A percentile compares a stretch with the other conserved stretches of the same genome.
phyloP scores from a whole-genome alignment of 2,329 filamentous ascomycete genomes.

The Colletotrichum tropicale region DNA sequence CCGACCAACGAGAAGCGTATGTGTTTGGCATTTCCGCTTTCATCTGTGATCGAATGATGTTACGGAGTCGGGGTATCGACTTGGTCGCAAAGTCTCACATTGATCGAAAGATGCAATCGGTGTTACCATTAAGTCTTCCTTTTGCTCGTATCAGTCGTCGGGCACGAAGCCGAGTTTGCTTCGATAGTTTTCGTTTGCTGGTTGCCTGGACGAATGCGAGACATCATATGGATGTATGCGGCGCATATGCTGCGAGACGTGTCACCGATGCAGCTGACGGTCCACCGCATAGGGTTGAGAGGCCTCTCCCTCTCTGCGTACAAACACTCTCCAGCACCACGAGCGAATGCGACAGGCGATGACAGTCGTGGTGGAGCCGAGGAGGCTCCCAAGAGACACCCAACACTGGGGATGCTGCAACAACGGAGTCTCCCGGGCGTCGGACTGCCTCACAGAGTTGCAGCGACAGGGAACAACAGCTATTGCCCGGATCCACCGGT shows the following conservation, averaged over 20 bases:
- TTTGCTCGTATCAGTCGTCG: neutral
- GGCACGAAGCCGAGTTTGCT: neutral
- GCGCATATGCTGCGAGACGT: neutral
- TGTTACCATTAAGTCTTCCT: neutral
- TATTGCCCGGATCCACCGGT: neutral
- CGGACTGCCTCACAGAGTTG: neutral
- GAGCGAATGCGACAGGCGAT: neutral
- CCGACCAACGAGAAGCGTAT: neutral
- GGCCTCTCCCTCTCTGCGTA: neutral
- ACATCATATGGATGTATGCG: neutral
- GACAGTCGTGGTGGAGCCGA: neutral
- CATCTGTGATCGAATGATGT: neutral
- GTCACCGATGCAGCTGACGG: neutral
- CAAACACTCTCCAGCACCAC: neutral
- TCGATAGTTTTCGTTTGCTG: neutral
- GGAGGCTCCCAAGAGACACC: neutral
- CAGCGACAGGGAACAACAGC: neutral
- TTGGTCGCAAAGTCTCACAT: neutral
- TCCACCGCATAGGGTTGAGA: neutral
- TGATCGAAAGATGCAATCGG: neutral
- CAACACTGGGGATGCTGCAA: neutral
- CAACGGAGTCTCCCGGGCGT: neutral
- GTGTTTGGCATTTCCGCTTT: neutral
- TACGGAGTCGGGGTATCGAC: neutral
- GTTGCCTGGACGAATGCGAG: neutral